Evolutionary conservation across 768 basidiomycete genomes (phyloP).

Genomic region (Candolleomyces aberdarensis): DNA sequence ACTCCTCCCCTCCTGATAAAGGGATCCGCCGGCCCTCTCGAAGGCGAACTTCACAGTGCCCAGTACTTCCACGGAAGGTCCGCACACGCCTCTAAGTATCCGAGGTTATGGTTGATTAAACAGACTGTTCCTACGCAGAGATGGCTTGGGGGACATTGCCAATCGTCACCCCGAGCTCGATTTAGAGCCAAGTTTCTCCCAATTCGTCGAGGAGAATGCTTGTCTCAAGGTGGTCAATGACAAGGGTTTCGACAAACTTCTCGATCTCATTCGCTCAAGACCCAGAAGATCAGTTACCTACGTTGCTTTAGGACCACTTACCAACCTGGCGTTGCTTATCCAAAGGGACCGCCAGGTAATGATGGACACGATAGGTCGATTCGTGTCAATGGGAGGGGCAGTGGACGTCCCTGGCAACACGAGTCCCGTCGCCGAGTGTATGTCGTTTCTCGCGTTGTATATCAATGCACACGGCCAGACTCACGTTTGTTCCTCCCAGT

Average conservation of each 20-base stretch:
- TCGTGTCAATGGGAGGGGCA: conserved; percentile 93
- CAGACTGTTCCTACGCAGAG: conserved; percentile 36
- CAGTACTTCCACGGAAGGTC: conserved; percentile 84
- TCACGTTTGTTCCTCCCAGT: conserved; percentile 39
- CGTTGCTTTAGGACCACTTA: conserved; percentile 72
- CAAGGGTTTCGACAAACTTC: conserved; percentile 50
- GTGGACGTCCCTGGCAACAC: conserved; percentile 90
- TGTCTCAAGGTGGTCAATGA: conserved; percentile 45
- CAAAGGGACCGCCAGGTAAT: conserved; percentile 52
- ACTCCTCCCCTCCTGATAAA: conserved; percentile 59
- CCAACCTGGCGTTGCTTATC: conserved; percentile 72
- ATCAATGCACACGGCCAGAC: not conserved
- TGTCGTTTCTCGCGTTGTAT: conserved; percentile 20
- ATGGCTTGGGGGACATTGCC: conserved; percentile 63
- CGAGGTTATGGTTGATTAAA: not conserved
- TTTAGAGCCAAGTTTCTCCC: conserved; percentile 16
- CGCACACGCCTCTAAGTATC: conserved; percentile 13
- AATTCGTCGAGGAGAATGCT: conserved; percentile 25
- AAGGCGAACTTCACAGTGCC: conserved; percentile 71
- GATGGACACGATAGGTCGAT: conserved; percentile 57
- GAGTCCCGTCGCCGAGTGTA: conserved; percentile 80
- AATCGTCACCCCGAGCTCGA: conserved; percentile 66
- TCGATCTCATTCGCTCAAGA: conserved; percentile 50
- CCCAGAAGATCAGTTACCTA: conserved; percentile 62
- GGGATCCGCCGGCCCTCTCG: conserved; percentile 65